Percentiles rank a stretch among this genome's conserved stretches.
phyloP scores from a whole-genome alignment of 768 basidiomycete species.

The Kwoniella europaea region DNA sequence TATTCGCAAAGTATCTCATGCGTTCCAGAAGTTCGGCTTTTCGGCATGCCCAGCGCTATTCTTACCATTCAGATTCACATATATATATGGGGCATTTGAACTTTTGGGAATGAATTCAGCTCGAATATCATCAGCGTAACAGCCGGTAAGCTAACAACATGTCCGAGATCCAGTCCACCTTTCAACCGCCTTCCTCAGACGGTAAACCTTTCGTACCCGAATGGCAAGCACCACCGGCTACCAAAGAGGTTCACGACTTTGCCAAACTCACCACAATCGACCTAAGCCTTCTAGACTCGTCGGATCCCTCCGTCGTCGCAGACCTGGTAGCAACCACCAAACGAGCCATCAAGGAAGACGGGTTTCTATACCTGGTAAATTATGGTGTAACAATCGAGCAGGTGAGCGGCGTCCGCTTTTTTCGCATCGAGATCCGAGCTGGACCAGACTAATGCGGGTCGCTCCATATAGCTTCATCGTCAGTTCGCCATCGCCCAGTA shows the following conservation, averaged over 20 bases:
- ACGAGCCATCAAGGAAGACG: constrained; percentile 28
- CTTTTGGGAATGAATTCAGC: neutral
- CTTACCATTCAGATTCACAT: neutral
- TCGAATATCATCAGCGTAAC: neutral
- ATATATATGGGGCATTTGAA: neutral
- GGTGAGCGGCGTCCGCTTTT: neutral
- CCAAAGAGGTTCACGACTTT: constrained; percentile 13
- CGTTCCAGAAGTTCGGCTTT: neutral
- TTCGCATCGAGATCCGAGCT: neutral
- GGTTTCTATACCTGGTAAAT: constrained; percentile 29
- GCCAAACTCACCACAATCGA: constrained; percentile 31
- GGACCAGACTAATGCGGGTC: neutral
- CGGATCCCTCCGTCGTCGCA: constrained; percentile 10
- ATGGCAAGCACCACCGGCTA: constrained; percentile 20
- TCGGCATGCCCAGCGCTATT: neutral
- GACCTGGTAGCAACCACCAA: constrained; percentile 25
- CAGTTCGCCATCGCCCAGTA: constrained; percentile 33
- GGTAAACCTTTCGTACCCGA: constrained; percentile 19
- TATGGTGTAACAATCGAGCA: constrained; percentile 29
- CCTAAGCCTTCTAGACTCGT: constrained; percentile 24
- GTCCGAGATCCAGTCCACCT: constrained; percentile 7
- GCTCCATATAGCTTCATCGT: constrained; percentile 12
- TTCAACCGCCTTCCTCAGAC: neutral
- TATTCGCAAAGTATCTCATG: constrained; percentile 1
- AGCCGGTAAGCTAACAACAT: neutral